phyloP scores from a whole-genome alignment of 1,284 basidiomycete genomes.

The Moesziomyces globuligerus region DNA sequence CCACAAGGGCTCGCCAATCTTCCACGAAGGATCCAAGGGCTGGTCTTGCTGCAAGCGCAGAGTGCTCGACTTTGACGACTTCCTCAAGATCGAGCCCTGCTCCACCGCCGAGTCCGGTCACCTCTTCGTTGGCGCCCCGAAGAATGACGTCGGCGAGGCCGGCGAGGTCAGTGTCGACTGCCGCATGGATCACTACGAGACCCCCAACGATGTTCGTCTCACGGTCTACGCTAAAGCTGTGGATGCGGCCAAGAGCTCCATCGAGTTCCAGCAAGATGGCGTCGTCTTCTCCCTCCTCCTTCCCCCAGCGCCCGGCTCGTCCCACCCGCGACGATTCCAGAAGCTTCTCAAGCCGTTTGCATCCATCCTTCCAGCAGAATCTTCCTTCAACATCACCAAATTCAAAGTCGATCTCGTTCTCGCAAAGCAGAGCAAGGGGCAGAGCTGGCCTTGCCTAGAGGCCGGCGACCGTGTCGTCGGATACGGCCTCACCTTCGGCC shows the following conservation, averaged over 20 bases:
- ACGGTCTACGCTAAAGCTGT: conserved; percentile 64
- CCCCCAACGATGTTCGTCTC: conserved; percentile 60
- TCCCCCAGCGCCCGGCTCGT: conserved; percentile 43
- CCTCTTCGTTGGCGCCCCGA: conserved; percentile 52
- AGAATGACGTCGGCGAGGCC: conserved; percentile 11
- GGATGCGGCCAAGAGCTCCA: conserved; percentile 45
- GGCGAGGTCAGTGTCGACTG: conserved; percentile 50
- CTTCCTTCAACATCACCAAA: conserved; percentile 57
- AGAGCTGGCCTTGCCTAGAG: conserved; percentile 65
- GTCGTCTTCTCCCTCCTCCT: conserved; percentile 54
- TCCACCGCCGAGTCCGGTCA: conserved; percentile 56
- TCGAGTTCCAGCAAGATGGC: conserved; percentile 51
- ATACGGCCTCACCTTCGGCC: conserved; percentile 64
- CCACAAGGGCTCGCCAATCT: conserved; percentile 63
- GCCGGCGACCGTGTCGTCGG: conserved; percentile 54
- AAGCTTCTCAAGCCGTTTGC: conserved; percentile 54
- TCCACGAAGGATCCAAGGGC: conserved; percentile 67
- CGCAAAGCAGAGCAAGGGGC: conserved; percentile 52
- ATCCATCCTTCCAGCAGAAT: conserved; percentile 43
- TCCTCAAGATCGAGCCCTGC: conserved; percentile 63
- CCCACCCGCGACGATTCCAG: conserved; percentile 48
- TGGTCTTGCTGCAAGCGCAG: conserved; percentile 65
- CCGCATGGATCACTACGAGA: conserved; percentile 66
- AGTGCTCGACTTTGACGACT: conserved; percentile 65
- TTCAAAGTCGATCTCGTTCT: conserved; percentile 66